phyloP scores from a whole-genome alignment of 2,329 filamentous ascomycete genomes.

The Ceratocystis colombiana region DNA sequence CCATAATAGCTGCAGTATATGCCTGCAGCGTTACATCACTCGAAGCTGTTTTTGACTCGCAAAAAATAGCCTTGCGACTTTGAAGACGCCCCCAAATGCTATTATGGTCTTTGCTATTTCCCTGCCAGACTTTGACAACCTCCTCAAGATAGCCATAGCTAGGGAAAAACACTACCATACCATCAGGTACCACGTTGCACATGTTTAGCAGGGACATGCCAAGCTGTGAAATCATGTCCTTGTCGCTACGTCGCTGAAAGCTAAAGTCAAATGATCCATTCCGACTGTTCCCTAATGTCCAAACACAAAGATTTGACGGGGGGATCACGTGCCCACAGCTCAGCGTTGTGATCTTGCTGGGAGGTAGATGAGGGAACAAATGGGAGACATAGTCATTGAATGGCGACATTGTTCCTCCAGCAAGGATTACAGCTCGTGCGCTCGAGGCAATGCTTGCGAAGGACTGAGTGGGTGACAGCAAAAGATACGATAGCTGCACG shows the following conservation, averaged over 20 bases:
- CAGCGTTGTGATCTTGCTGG: slow-evolving; percentile 60
- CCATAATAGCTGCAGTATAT: slow-evolving; percentile 59
- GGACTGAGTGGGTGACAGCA: slow-evolving; percentile 83
- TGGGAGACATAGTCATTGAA: slow-evolving; percentile 84
- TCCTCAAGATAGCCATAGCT: slow-evolving; percentile 83
- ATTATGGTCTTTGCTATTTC: slow-evolving; percentile 30
- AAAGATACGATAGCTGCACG: slow-evolving; percentile 66
- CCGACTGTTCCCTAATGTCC: slow-evolving; percentile 46
- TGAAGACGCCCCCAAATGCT: slow-evolving; percentile 51
- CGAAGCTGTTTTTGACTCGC: slow-evolving; percentile 44
- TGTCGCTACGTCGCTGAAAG: slow-evolving; percentile 64
- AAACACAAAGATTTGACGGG: slow-evolving; percentile 65
- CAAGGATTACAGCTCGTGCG: slow-evolving; percentile 77
- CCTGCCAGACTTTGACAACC: slow-evolving; percentile 55
- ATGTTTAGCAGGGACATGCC: slow-evolving; percentile 63
- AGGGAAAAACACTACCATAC: slow-evolving; percentile 89
- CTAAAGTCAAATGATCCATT: slow-evolving; percentile 65
- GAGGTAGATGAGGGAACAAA: slow-evolving; percentile 64
- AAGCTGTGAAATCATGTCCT: slow-evolving; percentile 60
- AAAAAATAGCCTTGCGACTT: slow-evolving; percentile 52
- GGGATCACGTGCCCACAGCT: slow-evolving; percentile 96
- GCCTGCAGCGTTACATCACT: slow-evolving; percentile 61
- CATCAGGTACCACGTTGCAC: slow-evolving; percentile 68
- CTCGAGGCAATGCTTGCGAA: slow-evolving; percentile 80
- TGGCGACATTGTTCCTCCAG: slow-evolving; percentile 95